phyloP scores from a whole-genome alignment of 2,329 filamentous ascomycete genomes.

The Rosellinia necatrix region DNA sequence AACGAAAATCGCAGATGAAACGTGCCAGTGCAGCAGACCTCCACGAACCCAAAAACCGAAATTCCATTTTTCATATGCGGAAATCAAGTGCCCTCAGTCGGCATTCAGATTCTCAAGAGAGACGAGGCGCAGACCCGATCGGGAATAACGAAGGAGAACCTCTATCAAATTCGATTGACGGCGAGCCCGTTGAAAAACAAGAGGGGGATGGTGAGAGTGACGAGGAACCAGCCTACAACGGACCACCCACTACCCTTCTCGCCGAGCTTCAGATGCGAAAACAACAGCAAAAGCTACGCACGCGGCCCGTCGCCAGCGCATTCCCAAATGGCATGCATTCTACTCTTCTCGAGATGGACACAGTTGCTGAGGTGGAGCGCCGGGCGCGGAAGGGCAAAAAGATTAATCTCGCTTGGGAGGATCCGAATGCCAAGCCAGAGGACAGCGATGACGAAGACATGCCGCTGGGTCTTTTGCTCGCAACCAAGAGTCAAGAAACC shows the following conservation, averaged over 20 bases:
- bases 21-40: conserved; percentile 33
- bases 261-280: conserved; percentile 93
- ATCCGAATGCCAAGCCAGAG: conserved; percentile 32
- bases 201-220: conserved; percentile 51
- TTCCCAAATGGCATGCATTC: conserved; percentile 83
- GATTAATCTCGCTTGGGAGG: conserved; percentile 90
- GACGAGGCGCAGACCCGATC: conserved; percentile 25
- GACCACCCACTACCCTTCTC: conserved; percentile 84
- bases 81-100: conserved; percentile 45
- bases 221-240: conserved; percentile 58
- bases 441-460: conserved; percentile 62
- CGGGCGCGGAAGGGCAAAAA: conserved; percentile 74
- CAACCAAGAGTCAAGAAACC: conserved; percentile 60
- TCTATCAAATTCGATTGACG: conserved; percentile 36
- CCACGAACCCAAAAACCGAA: conserved; percentile 49
- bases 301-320: conserved; percentile 65
- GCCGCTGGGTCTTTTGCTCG: conserved; percentile 80
- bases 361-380: conserved; percentile 83
- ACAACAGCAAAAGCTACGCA: conserved; percentile 81
- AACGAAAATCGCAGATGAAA: conserved; percentile 48
- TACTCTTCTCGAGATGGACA: conserved; percentile 87
- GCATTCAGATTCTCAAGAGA: conserved; percentile 33
- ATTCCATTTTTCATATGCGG: conserved; percentile 55
- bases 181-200: conserved; percentile 44
- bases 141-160: conserved; percentile 35